Percentiles rank a stretch among this genome's conserved stretches.
Evolutionary conservation across 306 rosid genomes (phyloP).

Genomic region (Purshia tridentata): DNA sequence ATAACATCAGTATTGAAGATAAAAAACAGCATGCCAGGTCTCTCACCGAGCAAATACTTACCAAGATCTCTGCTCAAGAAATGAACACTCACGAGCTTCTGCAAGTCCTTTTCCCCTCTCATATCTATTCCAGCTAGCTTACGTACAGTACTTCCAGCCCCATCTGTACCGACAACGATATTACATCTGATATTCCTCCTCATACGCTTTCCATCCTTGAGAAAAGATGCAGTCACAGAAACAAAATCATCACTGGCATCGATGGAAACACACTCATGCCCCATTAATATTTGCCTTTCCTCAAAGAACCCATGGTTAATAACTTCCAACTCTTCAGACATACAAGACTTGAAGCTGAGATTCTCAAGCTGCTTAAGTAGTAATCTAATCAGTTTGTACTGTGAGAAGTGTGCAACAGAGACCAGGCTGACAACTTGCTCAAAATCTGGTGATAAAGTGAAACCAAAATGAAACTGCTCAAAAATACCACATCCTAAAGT

Average conservation of each 20-base stretch:
- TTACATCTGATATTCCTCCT: slow-evolving; percentile 59
- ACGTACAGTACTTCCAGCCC: slow-evolving; percentile 86
- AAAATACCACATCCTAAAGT: not conserved
- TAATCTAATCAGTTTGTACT: slow-evolving; percentile 64
- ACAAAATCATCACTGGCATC: slow-evolving; percentile 49
- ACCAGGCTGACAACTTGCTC: slow-evolving; percentile 77
- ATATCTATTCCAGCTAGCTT: slow-evolving; percentile 74
- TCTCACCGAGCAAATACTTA: slow-evolving; percentile 73
- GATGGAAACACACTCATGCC: slow-evolving; percentile 75
- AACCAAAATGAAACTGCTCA: slow-evolving; percentile 29
- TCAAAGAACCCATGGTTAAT: slow-evolving; percentile 13
- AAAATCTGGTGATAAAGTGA: slow-evolving; percentile 60
- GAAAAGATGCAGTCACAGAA: slow-evolving; percentile 54
- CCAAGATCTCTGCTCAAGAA: slow-evolving; percentile 86
- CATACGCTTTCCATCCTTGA: slow-evolving; percentile 48
- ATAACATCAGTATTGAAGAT: slow-evolving; percentile 85
- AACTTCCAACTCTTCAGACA: slow-evolving; percentile 45
- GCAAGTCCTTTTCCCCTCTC: slow-evolving; percentile 85
- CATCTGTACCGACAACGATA: slow-evolving; percentile 78
- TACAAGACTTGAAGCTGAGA: slow-evolving; percentile 51
- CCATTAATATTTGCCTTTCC: slow-evolving; percentile 63
- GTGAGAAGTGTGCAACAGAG: slow-evolving; percentile 88
- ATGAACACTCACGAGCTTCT: slow-evolving; percentile 87
- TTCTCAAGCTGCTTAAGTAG: slow-evolving; percentile 66
- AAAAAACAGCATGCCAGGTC: slow-evolving; percentile 94